These are phyloP conservation scores for Dichotomocladium elegans DNA, from an alignment of 371 early-diverging fungal species.

Conservation along the genomic window DNA sequence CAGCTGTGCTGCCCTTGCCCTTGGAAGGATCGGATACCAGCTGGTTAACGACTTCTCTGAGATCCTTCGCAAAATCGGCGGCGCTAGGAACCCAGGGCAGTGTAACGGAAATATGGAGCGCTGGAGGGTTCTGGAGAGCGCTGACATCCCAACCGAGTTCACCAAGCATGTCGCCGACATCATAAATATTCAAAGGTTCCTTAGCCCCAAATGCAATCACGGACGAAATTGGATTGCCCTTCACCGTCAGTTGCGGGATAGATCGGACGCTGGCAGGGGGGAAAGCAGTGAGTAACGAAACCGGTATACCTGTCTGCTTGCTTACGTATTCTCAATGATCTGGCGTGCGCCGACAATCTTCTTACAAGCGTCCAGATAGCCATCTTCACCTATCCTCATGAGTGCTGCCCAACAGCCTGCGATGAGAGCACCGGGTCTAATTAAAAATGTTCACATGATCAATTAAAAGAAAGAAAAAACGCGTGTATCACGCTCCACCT, in stretches of 20 bases:
- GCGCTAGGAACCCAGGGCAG: conserved; percentile 70
- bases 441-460: not conserved
- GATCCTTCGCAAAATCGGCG: conserved; percentile 75
- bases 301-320: not conserved
- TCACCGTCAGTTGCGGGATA: conserved; percentile 75
- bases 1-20: conserved; percentile 75
- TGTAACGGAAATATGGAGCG: conserved; percentile 91
- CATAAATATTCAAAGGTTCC: conserved; percentile 73
- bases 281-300: not conserved
- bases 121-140: conserved; percentile 85
- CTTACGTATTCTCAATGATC: conserved; percentile 65
- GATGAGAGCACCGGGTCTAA: conserved; percentile 86
- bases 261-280: conserved; percentile 37
- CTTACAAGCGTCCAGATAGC: conserved; percentile 80
- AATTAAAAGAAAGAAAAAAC: not conserved
- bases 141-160: conserved; percentile 84
- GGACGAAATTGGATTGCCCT: conserved; percentile 82
- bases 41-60: conserved; percentile 67
- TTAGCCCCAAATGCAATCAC: conserved; percentile 85
- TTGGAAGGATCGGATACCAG: conserved; percentile 66
- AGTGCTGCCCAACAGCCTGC: conserved; percentile 96
- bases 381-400: conserved; percentile 81
- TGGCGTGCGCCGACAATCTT: conserved; percentile 77
- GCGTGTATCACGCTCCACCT: too few relatives aligned
- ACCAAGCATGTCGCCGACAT: conserved; percentile 76